Evolutionary conservation across 2,329 filamentous ascomycete species (phyloP).

Genomic region (Botrytis elliptica): DNA sequence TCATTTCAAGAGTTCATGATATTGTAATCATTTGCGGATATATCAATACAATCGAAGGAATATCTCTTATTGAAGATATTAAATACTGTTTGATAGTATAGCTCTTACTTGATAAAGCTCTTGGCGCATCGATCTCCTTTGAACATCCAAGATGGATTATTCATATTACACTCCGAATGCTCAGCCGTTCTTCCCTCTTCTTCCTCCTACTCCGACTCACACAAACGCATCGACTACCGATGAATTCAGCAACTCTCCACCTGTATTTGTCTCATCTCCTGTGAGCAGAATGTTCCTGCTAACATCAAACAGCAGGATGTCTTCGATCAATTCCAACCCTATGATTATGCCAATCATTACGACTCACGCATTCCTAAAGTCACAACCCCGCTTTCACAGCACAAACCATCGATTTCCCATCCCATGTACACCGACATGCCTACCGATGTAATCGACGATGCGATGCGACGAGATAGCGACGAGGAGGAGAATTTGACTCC

Average conservation of each 20-base stretch:
- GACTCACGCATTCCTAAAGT: constrained; percentile 26
- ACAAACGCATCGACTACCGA: constrained; percentile 43
- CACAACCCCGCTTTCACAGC: constrained; percentile 34
- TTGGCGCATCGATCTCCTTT: neutral
- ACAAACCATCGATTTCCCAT: constrained; percentile 31
- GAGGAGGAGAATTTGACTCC: constrained; percentile 55
- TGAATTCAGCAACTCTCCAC: constrained; percentile 46
- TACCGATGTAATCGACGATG: constrained; percentile 34
- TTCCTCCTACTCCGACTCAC: constrained; percentile 43
- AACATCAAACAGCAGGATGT: constrained; percentile 37
- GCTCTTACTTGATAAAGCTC: neutral
- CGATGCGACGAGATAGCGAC: constrained; percentile 39
- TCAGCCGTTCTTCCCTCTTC: constrained; percentile 49
- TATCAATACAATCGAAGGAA: neutral
- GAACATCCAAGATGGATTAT: constrained; percentile 51
- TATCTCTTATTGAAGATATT: neutral
- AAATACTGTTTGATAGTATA: neutral
- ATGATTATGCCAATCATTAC: constrained; percentile 35
- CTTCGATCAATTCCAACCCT: constrained; percentile 36
- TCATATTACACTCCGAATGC: constrained; percentile 49
- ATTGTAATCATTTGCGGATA: neutral
- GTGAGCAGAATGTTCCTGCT: neutral
- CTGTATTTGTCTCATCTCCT: constrained; percentile 37
- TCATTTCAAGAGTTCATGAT: neutral
- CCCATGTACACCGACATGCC: constrained; percentile 33